Conservation (phyloP, 495 filamentous ascomycete species). For the Podospora fimiseda region DNA sequence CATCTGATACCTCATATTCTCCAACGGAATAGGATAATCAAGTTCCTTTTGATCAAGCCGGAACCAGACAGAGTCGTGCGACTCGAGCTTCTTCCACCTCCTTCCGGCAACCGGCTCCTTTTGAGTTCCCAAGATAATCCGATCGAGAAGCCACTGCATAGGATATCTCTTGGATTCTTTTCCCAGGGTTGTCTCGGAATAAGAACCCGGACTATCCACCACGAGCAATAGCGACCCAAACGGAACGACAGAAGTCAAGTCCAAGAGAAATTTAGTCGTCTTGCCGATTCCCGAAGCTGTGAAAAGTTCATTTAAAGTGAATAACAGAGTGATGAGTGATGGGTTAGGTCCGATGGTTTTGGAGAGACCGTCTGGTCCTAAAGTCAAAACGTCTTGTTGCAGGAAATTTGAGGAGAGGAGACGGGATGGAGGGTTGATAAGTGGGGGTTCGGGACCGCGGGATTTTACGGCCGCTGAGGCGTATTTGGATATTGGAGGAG, state of each 20-base stretch:
- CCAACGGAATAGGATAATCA: slow-evolving; percentile 75
- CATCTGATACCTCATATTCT: slow-evolving; percentile 92
- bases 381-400: slow-evolving; percentile 56
- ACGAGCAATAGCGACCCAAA: slow-evolving; percentile 68
- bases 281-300: slow-evolving; percentile 59
- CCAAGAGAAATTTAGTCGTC: slow-evolving; percentile 68
- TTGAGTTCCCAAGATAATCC: slow-evolving; percentile 53
- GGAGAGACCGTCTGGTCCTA: slow-evolving; percentile 36
- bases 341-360: slow-evolving; percentile 30
- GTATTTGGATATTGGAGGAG: slow-evolving; percentile 47
- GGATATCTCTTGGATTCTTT: slow-evolving; percentile 66
- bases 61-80: slow-evolving; percentile 79
- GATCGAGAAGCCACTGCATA: slow-evolving; percentile 89
- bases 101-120: slow-evolving; percentile 24
- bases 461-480: slow-evolving; percentile 44
- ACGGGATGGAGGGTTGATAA: slow-evolving; percentile 31
- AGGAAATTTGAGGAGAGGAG: slow-evolving; percentile 45
- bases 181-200: slow-evolving; percentile 68
- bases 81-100: slow-evolving; percentile 65
- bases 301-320: slow-evolving; percentile 97
- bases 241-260: slow-evolving; percentile 49
- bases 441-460: slow-evolving; percentile 28
- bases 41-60: slow-evolving; percentile 55
- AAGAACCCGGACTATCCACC: slow-evolving; percentile 87
- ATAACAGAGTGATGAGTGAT: slow-evolving; percentile 72